Base-by-base conservation (phyloP, 176 grass and related monocot genomes). In the Avena eriantha region DNA sequence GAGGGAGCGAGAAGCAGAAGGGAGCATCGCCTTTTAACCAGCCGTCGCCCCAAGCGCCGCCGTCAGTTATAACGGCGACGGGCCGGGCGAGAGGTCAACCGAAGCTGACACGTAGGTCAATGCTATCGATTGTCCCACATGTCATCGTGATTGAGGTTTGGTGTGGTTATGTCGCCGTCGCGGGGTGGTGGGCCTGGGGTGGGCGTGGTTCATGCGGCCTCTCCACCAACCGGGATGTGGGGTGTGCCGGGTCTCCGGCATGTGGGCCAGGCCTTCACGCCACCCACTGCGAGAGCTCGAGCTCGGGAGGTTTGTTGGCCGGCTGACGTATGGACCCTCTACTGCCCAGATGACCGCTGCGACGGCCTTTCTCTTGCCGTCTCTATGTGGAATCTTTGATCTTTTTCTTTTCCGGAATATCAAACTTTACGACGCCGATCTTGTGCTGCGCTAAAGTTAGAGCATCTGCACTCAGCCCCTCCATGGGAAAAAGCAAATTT, bases 141-240 rank as follows among this genome's bases (percentile, higher is more conserved):
- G 80, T 75, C 83, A 43, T 14, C 26, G 46, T 1, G 1, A 7
- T 0, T 0, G 7, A 2, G 33, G 48, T 17, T 29, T 2, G 3
- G 4, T 3, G 50, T 0, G 10, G 1, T 16, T 17, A 39, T 8
- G 85, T 48, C 16, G 82, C 8, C 36, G 71, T 24, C 23, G 24
- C 18, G 17, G 8, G 54, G 9, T 14, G 31, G 82, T 55, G 76
- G 82, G 55, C 26, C 54, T 64, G 48, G 59, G 4, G 9, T 29
- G 80, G 54, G 79, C 84, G 79, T 64, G 64, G 64, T 86, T 90
- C 89, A 78, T 86, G 88, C 60, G 53, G 87, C 83, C 79, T 51
- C 60, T 1, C 69, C 70, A 53, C 72, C 31, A 50, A 70, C 71
- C 78, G 34, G n/a, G 74, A 5, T 0, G 19, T 1, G 5, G 15